Evolutionary conservation across 2,329 filamentous ascomycete genomes (phyloP).

Genomic region (Aaosphaeria pasadenensis): DNA sequence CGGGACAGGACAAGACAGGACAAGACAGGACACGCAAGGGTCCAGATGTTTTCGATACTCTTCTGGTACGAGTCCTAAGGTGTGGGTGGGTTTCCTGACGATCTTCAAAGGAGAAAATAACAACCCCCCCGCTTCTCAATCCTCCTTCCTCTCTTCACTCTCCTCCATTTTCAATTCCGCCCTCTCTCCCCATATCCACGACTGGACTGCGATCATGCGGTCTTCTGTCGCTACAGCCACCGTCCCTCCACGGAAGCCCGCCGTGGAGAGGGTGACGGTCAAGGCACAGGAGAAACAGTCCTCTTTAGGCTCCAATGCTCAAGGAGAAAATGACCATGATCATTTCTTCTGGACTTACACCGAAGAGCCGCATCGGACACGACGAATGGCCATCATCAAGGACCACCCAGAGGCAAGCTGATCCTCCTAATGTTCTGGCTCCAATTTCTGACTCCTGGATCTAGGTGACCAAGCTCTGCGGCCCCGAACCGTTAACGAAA

Average conservation of each 20-base stretch:
- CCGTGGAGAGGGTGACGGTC: slow-evolving; percentile 18
- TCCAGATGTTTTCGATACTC: no score
- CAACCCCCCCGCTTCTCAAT: neutral
- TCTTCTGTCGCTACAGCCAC: slow-evolving; percentile 37
- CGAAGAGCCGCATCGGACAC: slow-evolving; percentile 90
- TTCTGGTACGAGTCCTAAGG: neutral
- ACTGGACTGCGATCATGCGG: slow-evolving; percentile 20
- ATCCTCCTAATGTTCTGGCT: no score
- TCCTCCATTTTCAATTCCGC: slow-evolving; percentile 2
- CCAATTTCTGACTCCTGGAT: neutral
- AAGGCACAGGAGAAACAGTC: slow-evolving; percentile 11
- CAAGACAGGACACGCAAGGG: no score
- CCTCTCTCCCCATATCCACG: slow-evolving; percentile 3
- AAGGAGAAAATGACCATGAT: slow-evolving; percentile 36
- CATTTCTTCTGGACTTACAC: slow-evolving; percentile 99
- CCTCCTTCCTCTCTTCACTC: neutral
- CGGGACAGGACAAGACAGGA: no score
- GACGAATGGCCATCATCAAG: slow-evolving; percentile 93
- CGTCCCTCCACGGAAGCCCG: slow-evolving; percentile 19
- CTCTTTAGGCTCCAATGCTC: slow-evolving; percentile 1
- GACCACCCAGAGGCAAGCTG: slow-evolving; percentile 80
- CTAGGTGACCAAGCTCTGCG: slow-evolving; percentile 93
- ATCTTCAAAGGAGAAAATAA: no score
- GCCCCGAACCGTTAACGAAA: slow-evolving; percentile 92
- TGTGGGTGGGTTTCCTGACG: no score